phyloP scores from a whole-genome alignment of 192 early-diverging fungal species.

The Podila epigama region DNA sequence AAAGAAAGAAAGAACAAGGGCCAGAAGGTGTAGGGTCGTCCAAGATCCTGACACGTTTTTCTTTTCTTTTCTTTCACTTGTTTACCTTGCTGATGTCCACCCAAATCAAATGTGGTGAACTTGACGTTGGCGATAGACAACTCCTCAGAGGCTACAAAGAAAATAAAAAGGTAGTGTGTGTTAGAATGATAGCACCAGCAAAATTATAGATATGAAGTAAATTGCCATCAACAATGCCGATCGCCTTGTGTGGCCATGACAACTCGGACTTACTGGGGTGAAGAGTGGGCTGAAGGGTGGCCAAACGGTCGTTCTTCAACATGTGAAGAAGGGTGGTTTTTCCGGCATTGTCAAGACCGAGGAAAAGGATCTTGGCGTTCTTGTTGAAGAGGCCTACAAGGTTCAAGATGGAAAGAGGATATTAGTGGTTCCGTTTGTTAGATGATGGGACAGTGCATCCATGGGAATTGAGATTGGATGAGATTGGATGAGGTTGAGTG shows the following conservation, averaged over 20 bases:
- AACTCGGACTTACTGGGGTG: constrained; percentile 85
- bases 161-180: constrained; percentile 1
- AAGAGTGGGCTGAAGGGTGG: constrained; percentile 92
- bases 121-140: constrained; percentile 95
- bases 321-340: constrained; percentile 99
- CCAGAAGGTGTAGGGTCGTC: neutral
- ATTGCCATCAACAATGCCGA: too few species aligned
- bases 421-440: neutral
- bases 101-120: constrained; percentile 98
- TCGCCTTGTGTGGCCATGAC: neutral
- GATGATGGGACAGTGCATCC: neutral
- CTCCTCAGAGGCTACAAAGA: constrained; percentile 87
- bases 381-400: constrained; percentile 96
- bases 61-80: neutral
- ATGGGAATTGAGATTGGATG: neutral
- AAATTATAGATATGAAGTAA: too few species aligned
- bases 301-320: constrained; percentile 98
- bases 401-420: neutral
- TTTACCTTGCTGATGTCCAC: constrained; percentile 92
- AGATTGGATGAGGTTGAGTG: too few species aligned
- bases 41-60: constrained; percentile 1
- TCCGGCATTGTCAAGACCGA: constrained; percentile 97
- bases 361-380: constrained; percentile 98
- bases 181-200: too few species aligned
- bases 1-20: neutral